phyloP scores from a whole-genome alignment of 306 rosid genomes.

The Cucurbita ficifolia region DNA sequence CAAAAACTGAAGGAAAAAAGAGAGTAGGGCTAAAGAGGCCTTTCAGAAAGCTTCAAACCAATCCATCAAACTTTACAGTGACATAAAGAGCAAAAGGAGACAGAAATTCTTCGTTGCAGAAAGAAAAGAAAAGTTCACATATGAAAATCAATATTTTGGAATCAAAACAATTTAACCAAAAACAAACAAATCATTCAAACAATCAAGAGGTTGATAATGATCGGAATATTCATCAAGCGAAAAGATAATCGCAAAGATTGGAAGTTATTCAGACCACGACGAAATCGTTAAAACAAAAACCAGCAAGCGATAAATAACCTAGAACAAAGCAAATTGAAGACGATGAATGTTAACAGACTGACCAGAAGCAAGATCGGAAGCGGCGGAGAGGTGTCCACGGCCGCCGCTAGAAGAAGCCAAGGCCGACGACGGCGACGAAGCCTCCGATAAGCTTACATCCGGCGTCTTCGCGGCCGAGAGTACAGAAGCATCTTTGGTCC shows the following conservation, averaged over 20 bases:
- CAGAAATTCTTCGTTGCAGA: slow-evolving; percentile 3
- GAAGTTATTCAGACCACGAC: neutral
- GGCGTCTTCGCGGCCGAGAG: neutral
- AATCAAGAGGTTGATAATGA: neutral
- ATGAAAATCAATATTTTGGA: neutral
- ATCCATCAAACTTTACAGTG: neutral
- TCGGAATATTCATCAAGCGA: neutral
- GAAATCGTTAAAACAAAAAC: neutral
- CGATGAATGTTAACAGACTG: neutral
- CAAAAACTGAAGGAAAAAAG: neutral
- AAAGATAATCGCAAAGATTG: neutral
- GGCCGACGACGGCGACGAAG: neutral
- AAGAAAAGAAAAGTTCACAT: neutral
- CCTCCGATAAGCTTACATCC: slow-evolving; percentile 1
- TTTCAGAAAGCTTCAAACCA: neutral
- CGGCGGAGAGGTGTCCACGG: neutral
- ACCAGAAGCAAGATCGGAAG: neutral
- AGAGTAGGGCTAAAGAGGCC: neutral
- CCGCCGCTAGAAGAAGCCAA: neutral
- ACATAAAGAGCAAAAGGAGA: slow-evolving; percentile 1
- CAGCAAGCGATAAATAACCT: neutral
- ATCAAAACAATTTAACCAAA: neutral
- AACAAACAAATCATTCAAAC: neutral
- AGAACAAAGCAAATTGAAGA: neutral
- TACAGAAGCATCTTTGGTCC: neutral